Evolutionary conservation across 257 asterid genomes (phyloP), one percentile per base, ranked within the genome.

Genomic region (Solanum pimpinellifolium): DNA sequence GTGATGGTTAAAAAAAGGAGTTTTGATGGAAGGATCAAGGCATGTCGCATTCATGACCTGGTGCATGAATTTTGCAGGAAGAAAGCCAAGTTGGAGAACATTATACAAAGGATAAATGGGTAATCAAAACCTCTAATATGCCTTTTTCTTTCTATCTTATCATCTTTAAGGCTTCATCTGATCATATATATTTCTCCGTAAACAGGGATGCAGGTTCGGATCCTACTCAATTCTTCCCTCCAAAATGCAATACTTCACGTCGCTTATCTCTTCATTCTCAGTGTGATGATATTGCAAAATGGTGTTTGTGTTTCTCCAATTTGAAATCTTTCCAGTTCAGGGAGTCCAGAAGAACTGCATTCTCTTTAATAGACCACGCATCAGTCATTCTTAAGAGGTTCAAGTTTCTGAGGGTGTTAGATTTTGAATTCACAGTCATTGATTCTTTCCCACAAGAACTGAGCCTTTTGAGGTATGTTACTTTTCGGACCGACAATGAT

Each of bases 31-130:
- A 85, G 56, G 52, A 72, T 82, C 39, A 88, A 86, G 68, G 18
- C 88, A 56, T 72, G 89, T 62, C 72, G 65, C 39, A 60, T 88
- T 68, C 90, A 88, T 70, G 87, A 86, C 35, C 14, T 80, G 16
- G 8, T 88, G 21, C 72, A 25, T 18, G 87, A 82, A 23, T 33
- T 86, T 35, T 88, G 87, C 73, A 29, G 23, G 41, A 31, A 15
- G 41, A 88, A 86, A 86, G 76, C 78, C 65, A 74, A 18, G 52
- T 44, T 16, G 69, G 37, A 70, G 29, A 49, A 65, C 12, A 70
- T 29, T 31, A n/a, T 60, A 6, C 33, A 35, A n/a, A 12, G 7
- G 33, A 21, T 59, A n/a, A n/a, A 21, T 11, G 37, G 75, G 65
- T 39, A 70, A 72, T 59, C 41, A 20, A 82, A 73, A 23, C 31